Base-by-base conservation (phyloP, 2,329 filamentous ascomycete genomes). In the Microdochium bolleyi region DNA sequence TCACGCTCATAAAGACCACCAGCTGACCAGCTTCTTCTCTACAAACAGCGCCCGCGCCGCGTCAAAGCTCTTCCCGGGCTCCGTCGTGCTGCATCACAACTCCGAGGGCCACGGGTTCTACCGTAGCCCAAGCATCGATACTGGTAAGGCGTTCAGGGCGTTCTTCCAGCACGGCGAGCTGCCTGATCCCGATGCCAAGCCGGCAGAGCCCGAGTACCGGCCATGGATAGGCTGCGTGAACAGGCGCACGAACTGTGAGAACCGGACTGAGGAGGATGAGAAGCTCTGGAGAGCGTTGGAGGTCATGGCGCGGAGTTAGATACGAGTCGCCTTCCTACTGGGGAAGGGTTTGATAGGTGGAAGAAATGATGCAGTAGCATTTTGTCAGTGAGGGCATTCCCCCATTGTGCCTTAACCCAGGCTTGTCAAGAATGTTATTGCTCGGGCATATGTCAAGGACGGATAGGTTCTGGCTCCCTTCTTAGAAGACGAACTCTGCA, bases 51-150 rank as follows among this genome's bases (percentile, higher is more conserved):
- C 48, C n/a, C 34, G 22, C 30, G 21, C 34, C 41, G 19, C 44
- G 22, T 30, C 24, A 2, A 44, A 32, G 9, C 19, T 51, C 8
- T 53, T 53, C 52, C 52, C 52, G 19, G 52, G 52, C n/a, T 51
- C 49, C n/a, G 52, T 38, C 13, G 37, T 53, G 16, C 27, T 53
- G 2, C 52, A 49, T 27, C 52, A 53, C 22, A 44, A 53, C 27
- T 46, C 49, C 19, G 37, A 53, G 27, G 52, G 52, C 11, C 52
- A 53, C 49, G 37, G 41, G 25, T 50, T 34, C 24, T 50, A 51
- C 14, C 48, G 49, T n/a, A 51, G 51, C 52, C 52, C 52, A 21
- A 51, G 49, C 37, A 44, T 53, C 24, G 50, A 27, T n/a, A 51
- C 52, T 19, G 52, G 37, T 7, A 50, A 50, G 19, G 14, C 13